phyloP scores from a whole-genome alignment of 2,329 filamentous ascomycete species.

The Pseudogymnoascus sp. region DNA sequence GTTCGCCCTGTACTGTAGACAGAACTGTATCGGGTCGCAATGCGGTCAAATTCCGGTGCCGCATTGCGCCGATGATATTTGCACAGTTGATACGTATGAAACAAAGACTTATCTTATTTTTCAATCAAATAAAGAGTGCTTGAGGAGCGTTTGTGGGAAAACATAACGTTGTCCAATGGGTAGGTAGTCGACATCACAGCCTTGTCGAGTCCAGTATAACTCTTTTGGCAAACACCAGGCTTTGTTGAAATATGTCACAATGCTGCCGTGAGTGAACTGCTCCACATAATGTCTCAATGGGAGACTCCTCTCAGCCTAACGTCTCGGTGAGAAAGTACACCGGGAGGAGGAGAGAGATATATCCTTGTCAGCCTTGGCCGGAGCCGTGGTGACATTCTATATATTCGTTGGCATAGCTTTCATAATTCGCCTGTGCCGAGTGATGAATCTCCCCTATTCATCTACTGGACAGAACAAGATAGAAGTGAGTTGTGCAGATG shows the following conservation, averaged over 20 bases:
- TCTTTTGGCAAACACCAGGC: background rate
- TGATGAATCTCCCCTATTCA: background rate
- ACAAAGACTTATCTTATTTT: background rate
- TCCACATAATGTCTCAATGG: background rate
- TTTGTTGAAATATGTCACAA: background rate
- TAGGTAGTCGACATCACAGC: background rate
- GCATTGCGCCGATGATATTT: background rate
- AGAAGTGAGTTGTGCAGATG: background rate
- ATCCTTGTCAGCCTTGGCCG: background rate
- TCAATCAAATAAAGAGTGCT: background rate
- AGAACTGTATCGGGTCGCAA: background rate
- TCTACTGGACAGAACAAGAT: background rate
- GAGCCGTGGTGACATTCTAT: background rate
- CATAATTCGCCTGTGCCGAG: background rate
- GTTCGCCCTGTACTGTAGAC: background rate
- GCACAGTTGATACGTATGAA: background rate
- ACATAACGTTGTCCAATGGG: background rate
- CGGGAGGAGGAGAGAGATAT: background rate
- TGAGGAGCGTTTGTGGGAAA: background rate
- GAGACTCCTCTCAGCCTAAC: background rate
- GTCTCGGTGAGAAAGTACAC: background rate
- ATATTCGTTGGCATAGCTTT: background rate
- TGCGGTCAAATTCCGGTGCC: background rate
- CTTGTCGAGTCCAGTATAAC: background rate
- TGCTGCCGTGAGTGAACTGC: background rate